Evolutionary conservation across 2,329 filamentous ascomycete species (phyloP), one percentile per base, ranked within the genome.

Genomic region (Thermoascus crustaceus): DNA sequence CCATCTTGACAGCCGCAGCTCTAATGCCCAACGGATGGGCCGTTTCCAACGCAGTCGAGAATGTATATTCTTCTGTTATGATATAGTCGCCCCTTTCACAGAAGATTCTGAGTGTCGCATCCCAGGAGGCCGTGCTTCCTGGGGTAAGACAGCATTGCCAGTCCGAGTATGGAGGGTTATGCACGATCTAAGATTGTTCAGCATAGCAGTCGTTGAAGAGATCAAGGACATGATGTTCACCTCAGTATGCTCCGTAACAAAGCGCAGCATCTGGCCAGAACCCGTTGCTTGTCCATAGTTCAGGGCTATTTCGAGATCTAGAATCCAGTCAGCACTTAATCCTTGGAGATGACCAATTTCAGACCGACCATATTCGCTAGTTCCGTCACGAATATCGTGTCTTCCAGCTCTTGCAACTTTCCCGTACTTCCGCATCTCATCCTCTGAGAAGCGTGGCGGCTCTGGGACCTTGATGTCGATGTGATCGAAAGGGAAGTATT

Each of bases 201-300:
- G 37, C 20, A 23, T n/a, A 17, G 38, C 6, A 26, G 11, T 20
- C 16, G 22, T 14, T 7, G 9, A 14, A 37, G 16, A 11, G 6
- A 36, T 22, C 10, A 17, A 0, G 17, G 22, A 17, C 8, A 24
- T 14, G 10, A 29, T 30, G 22, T 49, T 35, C 49, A 69, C 67
- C 64, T 98, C 89, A 0, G 88, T 94, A 63, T 96, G 91, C 67
- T 98, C 91, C 0, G 88, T 93, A 33, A 96, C 72, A 66, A 84
- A 96, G 41, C 91, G 80, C 43, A 95, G 68, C 59, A 98, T 71
- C 64, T 94, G 91, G 3, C 86, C 82, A 7, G 85, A 78, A 11
- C 91, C 91, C 11, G 78, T 78, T 6, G 87, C 80, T 64, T 94
- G 87, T 21, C 84, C 85, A 58, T 98, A 98, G 65, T 98, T 96